Evolutionary conservation across 305 asterid species (phyloP).

Genomic region (Plantago rigida): DNA sequence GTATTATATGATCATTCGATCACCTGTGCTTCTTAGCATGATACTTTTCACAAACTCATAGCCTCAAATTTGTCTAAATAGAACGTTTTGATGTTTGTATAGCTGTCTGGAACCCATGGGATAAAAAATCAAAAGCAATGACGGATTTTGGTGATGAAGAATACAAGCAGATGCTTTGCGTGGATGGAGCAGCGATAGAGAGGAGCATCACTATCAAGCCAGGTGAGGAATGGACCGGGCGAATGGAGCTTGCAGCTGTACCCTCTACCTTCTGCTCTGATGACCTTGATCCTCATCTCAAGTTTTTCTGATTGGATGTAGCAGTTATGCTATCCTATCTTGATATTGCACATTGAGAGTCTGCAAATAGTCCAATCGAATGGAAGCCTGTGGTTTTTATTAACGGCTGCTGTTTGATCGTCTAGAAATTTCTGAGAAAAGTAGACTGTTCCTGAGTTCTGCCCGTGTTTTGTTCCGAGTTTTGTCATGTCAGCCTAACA

Average conservation of each 20-base stretch:
- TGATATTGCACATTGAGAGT: neutral
- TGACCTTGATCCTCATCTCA: conserved; percentile 35
- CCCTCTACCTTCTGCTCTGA: conserved; percentile 78
- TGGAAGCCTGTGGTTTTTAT: conserved; percentile 32
- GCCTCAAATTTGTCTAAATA: no score
- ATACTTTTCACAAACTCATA: no score
- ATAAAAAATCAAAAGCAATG: conserved; percentile 80
- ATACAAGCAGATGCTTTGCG: conserved; percentile 81
- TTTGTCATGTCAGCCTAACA: no score
- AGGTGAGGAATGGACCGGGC: conserved; percentile 89
- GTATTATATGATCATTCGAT: neutral
- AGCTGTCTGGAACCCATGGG: conserved; percentile 99
- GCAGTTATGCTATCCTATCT: no score
- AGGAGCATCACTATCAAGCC: conserved; percentile 65
- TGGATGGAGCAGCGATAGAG: conserved; percentile 72
- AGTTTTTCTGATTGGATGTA: conserved; percentile 29
- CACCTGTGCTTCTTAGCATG: neutral
- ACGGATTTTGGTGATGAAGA: conserved; percentile 80
- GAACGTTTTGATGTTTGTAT: neutral
- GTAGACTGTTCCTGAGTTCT: conserved; percentile 16
- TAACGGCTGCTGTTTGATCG: conserved; percentile 24
- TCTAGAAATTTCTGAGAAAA: conserved; percentile 12
- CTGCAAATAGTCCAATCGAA: conserved; percentile 4
- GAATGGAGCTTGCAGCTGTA: conserved; percentile 59
- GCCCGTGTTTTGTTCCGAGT: conserved; percentile 19